phyloP scores from a whole-genome alignment of 1,284 basidiomycete genomes.

The Rhodotorula sp. region DNA sequence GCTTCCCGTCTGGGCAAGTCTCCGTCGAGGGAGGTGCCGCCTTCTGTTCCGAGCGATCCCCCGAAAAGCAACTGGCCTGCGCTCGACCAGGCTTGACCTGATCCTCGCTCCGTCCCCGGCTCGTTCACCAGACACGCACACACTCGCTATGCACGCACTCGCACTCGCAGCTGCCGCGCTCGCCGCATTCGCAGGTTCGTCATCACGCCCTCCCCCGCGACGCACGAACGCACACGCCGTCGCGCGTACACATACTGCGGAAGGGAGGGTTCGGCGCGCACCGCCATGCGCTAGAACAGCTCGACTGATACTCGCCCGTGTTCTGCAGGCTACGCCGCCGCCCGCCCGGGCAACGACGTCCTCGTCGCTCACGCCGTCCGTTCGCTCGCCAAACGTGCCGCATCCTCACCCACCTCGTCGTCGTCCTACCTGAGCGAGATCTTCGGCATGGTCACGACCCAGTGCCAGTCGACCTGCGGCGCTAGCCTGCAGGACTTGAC shows the following conservation, averaged over 20 bases:
- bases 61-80: not conserved
- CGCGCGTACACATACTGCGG: too few relatives aligned
- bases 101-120: too few relatives aligned
- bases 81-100: too few relatives aligned
- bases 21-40: not conserved
- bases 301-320: not conserved
- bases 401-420: not conserved
- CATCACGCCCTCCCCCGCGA: too few relatives aligned
- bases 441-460: slow-evolving; percentile 4
- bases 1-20: too few relatives aligned
- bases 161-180: not conserved
- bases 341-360: slow-evolving; percentile 1
- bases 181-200: too few relatives aligned
- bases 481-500: slow-evolving; percentile 15
- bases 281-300: too few relatives aligned
- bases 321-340: slow-evolving; percentile 11
- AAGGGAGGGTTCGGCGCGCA: too few relatives aligned
- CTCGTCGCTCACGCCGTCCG: slow-evolving; percentile 5
- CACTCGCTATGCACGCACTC: too few relatives aligned
- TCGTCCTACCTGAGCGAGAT: slow-evolving; percentile 27
- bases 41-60: not conserved
- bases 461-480: slow-evolving; percentile 13
- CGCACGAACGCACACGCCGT: too few relatives aligned
- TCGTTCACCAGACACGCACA: too few relatives aligned
- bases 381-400: slow-evolving; percentile 13